A percentile compares a stretch with the other conserved stretches of the same genome.
Conservation (phyloP, 441 rosid genomes). For the Capsella rubella region DNA sequence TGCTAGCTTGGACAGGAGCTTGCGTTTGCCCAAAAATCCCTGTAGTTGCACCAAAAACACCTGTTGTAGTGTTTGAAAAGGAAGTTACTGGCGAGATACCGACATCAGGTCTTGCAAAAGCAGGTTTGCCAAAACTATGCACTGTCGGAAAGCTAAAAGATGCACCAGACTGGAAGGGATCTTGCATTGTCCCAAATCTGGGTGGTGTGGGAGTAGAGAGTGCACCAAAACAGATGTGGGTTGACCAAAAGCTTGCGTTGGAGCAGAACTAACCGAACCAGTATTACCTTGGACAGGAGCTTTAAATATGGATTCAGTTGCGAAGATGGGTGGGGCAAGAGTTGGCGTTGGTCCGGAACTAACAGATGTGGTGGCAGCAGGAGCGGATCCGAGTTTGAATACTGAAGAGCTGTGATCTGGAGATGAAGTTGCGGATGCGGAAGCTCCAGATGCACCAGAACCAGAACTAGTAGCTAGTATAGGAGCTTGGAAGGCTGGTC, state of each 20-base stretch:
- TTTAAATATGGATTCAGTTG: background rate
- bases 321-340: background rate
- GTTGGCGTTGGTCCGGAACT: background rate
- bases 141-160: too few species aligned
- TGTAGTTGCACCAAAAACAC: background rate
- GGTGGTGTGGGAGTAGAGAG: background rate
- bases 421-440: background rate
- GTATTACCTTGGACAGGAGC: background rate
- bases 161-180: background rate
- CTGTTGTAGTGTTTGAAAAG: background rate
- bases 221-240: background rate
- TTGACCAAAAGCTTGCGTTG: background rate
- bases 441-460: too few species aligned
- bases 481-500: too few species aligned
- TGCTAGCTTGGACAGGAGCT: background rate
- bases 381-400: background rate
- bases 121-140: background rate
- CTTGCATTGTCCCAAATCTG: background rate
- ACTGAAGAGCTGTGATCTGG: background rate
- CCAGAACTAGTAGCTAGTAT: too few species aligned
- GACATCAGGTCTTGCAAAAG: background rate
- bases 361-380: background rate
- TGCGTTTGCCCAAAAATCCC: background rate
- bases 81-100: background rate
- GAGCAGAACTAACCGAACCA: background rate